phyloP scores from a whole-genome alignment of 805 yeast genomes.

The Monosporozyma siamensis region DNA sequence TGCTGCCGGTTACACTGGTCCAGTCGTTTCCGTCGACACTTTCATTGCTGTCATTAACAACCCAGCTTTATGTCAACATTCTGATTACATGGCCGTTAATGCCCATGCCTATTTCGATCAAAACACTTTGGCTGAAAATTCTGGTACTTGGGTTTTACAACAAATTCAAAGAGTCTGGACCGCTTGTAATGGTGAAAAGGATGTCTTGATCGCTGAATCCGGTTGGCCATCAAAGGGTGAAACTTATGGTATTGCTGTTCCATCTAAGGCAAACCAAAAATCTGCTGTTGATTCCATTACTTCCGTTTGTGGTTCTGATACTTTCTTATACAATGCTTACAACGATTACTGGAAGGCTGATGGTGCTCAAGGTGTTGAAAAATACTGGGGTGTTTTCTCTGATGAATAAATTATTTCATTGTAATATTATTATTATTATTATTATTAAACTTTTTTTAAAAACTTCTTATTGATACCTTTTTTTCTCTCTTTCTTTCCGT shows the following conservation, averaged over 20 bases:
- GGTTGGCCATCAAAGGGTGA: conserved; percentile 97
- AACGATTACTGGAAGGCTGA: conserved; percentile 83
- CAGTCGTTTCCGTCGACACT: conserved; percentile 92
- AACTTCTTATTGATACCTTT: background rate
- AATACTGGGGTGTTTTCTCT: conserved; percentile 72
- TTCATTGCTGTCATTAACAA: conserved; percentile 90
- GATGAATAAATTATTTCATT: conserved; percentile 8
- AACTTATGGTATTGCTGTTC: conserved; percentile 71
- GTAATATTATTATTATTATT: background rate
- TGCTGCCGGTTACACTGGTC: conserved; percentile 82
- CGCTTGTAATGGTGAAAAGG: conserved; percentile 70
- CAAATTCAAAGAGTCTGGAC: conserved; percentile 87
- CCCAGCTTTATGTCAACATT: conserved; percentile 79
- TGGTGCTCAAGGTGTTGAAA: conserved; percentile 64
- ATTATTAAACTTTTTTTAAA: background rate
- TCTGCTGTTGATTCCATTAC: conserved; percentile 63
- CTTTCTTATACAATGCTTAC: conserved; percentile 73
- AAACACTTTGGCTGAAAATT: conserved; percentile 59
- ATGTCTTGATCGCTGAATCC: conserved; percentile 77
- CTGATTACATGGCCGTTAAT: conserved; percentile 93
- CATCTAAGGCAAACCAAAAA: conserved; percentile 65
- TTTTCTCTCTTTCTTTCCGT: background rate
- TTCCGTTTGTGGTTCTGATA: conserved; percentile 54
- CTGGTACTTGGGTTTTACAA: conserved; percentile 83
- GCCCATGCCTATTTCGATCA: conserved; percentile 98